Conservation (phyloP, 1,284 basidiomycete species). For the Fistulina hepatica region DNA sequence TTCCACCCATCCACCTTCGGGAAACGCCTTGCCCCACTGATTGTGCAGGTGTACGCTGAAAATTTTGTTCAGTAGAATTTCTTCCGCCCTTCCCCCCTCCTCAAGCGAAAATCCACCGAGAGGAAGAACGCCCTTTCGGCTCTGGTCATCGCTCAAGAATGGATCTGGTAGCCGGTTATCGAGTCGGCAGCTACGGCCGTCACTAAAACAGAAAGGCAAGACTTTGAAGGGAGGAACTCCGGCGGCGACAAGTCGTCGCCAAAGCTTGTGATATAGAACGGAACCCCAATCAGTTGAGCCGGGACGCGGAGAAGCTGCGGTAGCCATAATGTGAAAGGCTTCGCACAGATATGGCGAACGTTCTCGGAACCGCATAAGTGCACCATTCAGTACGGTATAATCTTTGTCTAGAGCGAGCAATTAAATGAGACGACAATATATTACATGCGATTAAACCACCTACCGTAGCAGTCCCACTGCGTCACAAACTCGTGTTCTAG, state of each 20-base stretch:
- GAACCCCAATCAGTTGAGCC: conserved; percentile 89
- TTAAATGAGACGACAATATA: conserved; percentile 9
- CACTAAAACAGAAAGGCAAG: conserved; percentile 87
- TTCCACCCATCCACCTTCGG: conserved; percentile 71
- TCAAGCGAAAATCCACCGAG: conserved; percentile 39
- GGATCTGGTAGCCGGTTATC: conserved; percentile 90
- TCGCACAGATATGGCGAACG: conserved; percentile 92
- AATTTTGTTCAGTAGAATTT: conserved; percentile 53
- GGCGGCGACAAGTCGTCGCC: conserved; percentile 66
- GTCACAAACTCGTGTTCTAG: conserved; percentile 89
- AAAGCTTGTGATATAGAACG: conserved; percentile 78
- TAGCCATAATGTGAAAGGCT: conserved; percentile 82
- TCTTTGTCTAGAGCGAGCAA: conserved; percentile 52
- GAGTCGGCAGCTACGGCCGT: conserved; percentile 79
- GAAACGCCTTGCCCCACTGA: conserved; percentile 82
- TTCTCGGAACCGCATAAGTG: conserved; percentile 81
- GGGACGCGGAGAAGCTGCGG: conserved; percentile 58
- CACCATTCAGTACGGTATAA: conserved; percentile 83
- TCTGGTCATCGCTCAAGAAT: conserved; percentile 58
- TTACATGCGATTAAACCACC: conserved; percentile 16
- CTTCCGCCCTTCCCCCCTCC: conserved; percentile 57
- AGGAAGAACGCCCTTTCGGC: conserved; percentile 30
- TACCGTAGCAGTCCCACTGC: conserved; percentile 95
- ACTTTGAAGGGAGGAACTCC: conserved; percentile 78
- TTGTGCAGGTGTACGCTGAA: conserved; percentile 90